Evolutionary conservation across 441 rosid species (phyloP), one percentile per base, ranked within the genome.

Genomic region (Raphanus hybrid): DNA sequence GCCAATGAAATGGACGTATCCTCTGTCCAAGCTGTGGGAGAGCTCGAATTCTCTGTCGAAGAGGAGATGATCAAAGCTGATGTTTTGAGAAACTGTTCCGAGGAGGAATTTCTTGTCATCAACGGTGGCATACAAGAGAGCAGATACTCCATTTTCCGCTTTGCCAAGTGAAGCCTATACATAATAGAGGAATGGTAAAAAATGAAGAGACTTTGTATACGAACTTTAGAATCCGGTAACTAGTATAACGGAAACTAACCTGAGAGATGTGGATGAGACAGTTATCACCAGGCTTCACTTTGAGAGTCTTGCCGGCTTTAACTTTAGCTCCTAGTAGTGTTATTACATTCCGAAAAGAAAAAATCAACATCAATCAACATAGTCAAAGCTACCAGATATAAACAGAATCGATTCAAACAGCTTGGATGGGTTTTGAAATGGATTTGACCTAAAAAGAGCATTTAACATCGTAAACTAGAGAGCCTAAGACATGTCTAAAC

Each of bases 201-300:
- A 14, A 2, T 6, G 20, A 52, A 14, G 20, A 52, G 58, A 52
- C 18, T 23, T 52, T 9, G 58, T 52, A 52, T 2, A 14, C 4
- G 4, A 15, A 15, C 55, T 52, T 52, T 15, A 48, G 54, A 48
- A 48, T n/a, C 34, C 5, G 15, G 16, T n/a, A 1, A 48, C 43
- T 29, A 2, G 7, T 4, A 0, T 48, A 4, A 48, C 1, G 1
- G 54, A 48, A n/a, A 52, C 15, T 6, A 52, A 52, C 58, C 23
- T 52, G 20, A 52, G 58, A 52, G 23, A 52, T 52, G 58, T 52
- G 58, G 10, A 52, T 52, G 10, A 52, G 20, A 14, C 58, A 52
- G 58, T 52, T 6, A n/a, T 52, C 58, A 52, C 58, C 58, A 52
- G 58, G 58, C 20, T 52, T 52, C 58, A 52, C 58, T 15, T 52